phyloP scores from a whole-genome alignment of 768 basidiomycete species.

The Boletales sp. region DNA sequence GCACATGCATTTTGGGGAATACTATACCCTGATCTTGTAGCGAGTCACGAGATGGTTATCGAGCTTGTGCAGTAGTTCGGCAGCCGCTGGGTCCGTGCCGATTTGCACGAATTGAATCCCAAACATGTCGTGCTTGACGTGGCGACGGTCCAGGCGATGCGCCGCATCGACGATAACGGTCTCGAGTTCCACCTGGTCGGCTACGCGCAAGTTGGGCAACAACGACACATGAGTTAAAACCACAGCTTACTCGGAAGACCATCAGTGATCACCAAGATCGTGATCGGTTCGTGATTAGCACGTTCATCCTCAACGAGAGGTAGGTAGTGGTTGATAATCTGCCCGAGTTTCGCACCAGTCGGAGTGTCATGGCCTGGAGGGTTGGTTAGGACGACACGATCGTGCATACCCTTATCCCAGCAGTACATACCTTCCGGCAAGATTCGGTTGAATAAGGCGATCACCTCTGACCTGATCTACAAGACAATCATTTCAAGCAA shows the following conservation, averaged over 20 bases:
- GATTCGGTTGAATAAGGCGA: constrained; percentile 23
- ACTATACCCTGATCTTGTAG: constrained; percentile 30
- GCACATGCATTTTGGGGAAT: not conserved
- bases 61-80: constrained; percentile 37
- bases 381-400: not conserved
- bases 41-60: constrained; percentile 35
- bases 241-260: constrained; percentile 37
- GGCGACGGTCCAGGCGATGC: constrained; percentile 35
- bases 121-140: constrained; percentile 35
- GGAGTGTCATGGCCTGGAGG: constrained; percentile 33
- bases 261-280: constrained; percentile 36
- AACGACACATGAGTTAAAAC: not conserved
- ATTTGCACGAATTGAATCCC: constrained; percentile 48
- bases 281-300: constrained; percentile 34
- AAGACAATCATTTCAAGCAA: not conserved
- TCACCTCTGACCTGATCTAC: constrained; percentile 22
- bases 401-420: not conserved
- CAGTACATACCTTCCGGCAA: constrained; percentile 19
- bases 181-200: constrained; percentile 25
- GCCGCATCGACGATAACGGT: constrained; percentile 35
- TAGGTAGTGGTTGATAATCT: constrained; percentile 36
- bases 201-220: constrained; percentile 10
- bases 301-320: constrained; percentile 27
- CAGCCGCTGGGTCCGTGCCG: constrained; percentile 35
- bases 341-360: constrained; percentile 34